These are phyloP conservation scores for Elaeis guineensis DNA, from an alignment of 176 grass and related monocot species.

Conservation along the genomic window DNA sequence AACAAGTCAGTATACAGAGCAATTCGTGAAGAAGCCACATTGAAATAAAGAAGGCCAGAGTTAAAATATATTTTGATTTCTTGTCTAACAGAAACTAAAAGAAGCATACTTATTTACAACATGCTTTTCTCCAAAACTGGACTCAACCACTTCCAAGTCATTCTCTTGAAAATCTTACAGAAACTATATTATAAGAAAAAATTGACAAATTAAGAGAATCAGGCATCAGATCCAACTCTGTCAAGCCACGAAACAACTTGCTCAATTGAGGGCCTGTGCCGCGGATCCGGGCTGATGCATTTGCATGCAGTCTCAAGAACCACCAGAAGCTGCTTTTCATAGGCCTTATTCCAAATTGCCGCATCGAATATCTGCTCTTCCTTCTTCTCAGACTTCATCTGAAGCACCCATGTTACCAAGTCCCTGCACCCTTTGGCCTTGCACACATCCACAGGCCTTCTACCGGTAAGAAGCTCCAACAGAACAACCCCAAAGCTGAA, in stretches of 20 bases:
- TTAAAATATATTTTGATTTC: too few species aligned
- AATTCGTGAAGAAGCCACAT: too few species aligned
- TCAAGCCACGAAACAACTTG: conserved; percentile 73
- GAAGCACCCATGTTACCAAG: conserved; percentile 69
- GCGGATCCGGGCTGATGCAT: conserved; percentile 59
- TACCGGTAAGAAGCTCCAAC: conserved; percentile 72
- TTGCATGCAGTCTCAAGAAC: conserved; percentile 68
- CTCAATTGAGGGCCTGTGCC: conserved; percentile 69
- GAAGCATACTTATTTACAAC: too few species aligned
- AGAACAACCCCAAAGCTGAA: conserved; percentile 88
- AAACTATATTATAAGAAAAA: background rate
- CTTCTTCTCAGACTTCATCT: conserved; percentile 81
- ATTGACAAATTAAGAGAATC: background rate
- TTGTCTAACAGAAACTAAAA: too few species aligned
- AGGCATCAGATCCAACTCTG: conserved; percentile 28
- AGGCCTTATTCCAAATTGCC: conserved; percentile 49
- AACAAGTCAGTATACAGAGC: too few species aligned
- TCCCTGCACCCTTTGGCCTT: conserved; percentile 61
- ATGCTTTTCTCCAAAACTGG: too few species aligned
- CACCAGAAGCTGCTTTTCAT: conserved; percentile 62
- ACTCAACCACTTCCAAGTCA: too few species aligned
- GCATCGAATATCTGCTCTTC: conserved; percentile 68
- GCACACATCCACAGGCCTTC: conserved; percentile 71
- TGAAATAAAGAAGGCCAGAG: too few species aligned
- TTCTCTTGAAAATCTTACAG: too few species aligned